Evolutionary conservation across 106 monocot species (phyloP), one percentile per base, ranked within the genome.

Genomic region (Dioscorea zingiberensis): DNA sequence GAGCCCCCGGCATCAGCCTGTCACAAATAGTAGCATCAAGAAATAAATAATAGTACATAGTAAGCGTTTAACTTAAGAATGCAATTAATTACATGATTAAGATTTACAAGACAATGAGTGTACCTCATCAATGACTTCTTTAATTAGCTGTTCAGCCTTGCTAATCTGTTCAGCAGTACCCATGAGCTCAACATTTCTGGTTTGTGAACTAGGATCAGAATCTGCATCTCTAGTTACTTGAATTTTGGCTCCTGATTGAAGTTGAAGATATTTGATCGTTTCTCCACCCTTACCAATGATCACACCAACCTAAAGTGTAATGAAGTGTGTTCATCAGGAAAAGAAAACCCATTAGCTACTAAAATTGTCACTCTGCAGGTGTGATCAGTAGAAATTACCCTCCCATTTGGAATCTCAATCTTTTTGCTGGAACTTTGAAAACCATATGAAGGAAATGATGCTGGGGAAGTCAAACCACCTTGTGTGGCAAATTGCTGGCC

Each of bases 231-330:
- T 84, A 0, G 89, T 94, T 27, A 94, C 81, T 74, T 90, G 94
- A 62, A 94, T 94, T 59, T 80, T 94, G 11, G 94, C 94, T 77
- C 90, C 94, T 38, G 89, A 94, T 53, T 94, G 87, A 19, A 76
- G 25, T 57, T 94, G 89, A 47, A 94, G 76, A 75, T 87, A 82
- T 64, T 87, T 94, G 13, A 94, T 90, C 12, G 90, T 94, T 54
- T 94, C 94, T 38, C 89, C 89, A 60, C 81, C 74, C 80, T 90
- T 90, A 8, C 94, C 94, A 75, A 94, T 94, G 13, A 94, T 84
- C 21, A 94, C 94, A 65, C 94, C 94, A 64, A 94, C 94, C 94
- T 90, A 48, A 44, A 25, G 21, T 15, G 38, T 10, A 30, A 58
- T 10, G 14, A 15, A 51, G 51, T 4, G 15, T 13, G 4, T 51